Evolutionary conservation across 768 basidiomycete species (phyloP).

Genomic region (Filobasidium wieringae): DNA sequence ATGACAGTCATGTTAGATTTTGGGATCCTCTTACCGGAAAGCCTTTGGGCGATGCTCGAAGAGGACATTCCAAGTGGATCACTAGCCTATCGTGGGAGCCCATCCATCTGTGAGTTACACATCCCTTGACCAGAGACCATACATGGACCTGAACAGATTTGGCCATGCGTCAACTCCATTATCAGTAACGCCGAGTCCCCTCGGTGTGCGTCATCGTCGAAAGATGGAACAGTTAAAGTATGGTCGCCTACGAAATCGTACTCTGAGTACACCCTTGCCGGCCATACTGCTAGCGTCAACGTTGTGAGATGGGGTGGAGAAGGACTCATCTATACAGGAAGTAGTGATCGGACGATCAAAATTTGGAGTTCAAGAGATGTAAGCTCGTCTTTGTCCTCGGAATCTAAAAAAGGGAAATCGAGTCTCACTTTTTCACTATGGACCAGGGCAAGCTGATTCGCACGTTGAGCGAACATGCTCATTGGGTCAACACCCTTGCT

Average conservation of each 20-base stretch:
- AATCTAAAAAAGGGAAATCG: neutral
- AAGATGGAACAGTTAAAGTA: slow-evolving; percentile 89
- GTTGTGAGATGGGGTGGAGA: slow-evolving; percentile 93
- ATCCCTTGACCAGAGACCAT: slow-evolving; percentile 1
- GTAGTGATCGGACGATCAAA: slow-evolving; percentile 83
- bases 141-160: slow-evolving; percentile 5
- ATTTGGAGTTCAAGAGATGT: slow-evolving; percentile 84
- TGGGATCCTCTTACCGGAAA: slow-evolving; percentile 94
- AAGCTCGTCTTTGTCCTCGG: slow-evolving; percentile 17
- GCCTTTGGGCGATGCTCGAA: slow-evolving; percentile 72
- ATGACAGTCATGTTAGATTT: slow-evolving; percentile 81
- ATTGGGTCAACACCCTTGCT: slow-evolving; percentile 96
- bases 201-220: slow-evolving; percentile 85
- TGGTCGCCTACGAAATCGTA: slow-evolving; percentile 68
- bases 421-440: neutral
- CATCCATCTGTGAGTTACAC: slow-evolving; percentile 62
- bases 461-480: slow-evolving; percentile 85
- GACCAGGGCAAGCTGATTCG: slow-evolving; percentile 69
- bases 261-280: slow-evolving; percentile 73
- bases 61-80: slow-evolving; percentile 93
- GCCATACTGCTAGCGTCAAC: slow-evolving; percentile 88
- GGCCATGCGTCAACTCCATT: neutral
- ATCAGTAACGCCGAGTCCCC: slow-evolving; percentile 67
- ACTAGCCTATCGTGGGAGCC: slow-evolving; percentile 94
- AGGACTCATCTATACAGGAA: slow-evolving; percentile 82